A percentile compares a stretch with the other conserved stretches of the same genome.
phyloP scores from a whole-genome alignment of 768 basidiomycete species.

The Xanthoconium purpureum region DNA sequence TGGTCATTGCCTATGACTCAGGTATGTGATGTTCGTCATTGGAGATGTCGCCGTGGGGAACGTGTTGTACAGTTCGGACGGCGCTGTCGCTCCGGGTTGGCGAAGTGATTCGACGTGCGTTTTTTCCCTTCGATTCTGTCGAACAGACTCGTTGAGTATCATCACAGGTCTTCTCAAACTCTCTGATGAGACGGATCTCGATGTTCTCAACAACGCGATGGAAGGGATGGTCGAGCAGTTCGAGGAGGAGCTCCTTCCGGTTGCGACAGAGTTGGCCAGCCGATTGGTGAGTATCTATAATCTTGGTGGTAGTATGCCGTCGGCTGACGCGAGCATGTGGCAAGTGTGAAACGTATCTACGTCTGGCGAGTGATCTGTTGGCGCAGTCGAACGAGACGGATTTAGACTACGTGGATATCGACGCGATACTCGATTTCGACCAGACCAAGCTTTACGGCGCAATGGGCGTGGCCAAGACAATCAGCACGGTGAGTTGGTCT shows the following conservation, averaged over 20 bases:
- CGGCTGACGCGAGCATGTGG: neutral
- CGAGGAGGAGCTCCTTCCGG: conserved; percentile 80
- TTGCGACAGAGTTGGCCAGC: conserved; percentile 75
- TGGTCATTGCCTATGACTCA: conserved; percentile 60
- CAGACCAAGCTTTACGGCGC: conserved; percentile 87
- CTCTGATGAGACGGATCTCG: conserved; percentile 88
- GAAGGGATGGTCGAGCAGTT: conserved; percentile 84
- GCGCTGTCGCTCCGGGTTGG: conserved; percentile 75
- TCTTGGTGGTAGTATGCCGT: neutral
- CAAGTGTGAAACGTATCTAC: conserved; percentile 80
- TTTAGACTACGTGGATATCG: conserved; percentile 50
- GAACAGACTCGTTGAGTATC: neutral
- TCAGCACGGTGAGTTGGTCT: conserved; percentile 57
- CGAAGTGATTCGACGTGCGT: conserved; percentile 79
- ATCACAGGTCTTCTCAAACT: conserved; percentile 75
- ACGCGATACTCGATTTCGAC: conserved; percentile 55
- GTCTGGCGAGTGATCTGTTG: conserved; percentile 69
- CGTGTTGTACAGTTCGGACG: conserved; percentile 49
- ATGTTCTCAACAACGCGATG: conserved; percentile 79
- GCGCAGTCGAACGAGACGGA: conserved; percentile 49
- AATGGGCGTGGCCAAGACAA: conserved; percentile 86
- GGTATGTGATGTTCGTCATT: conserved; percentile 39
- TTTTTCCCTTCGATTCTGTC: too few species aligned
- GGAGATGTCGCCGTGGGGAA: neutral
- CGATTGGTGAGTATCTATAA: conserved; percentile 55